Percentiles rank a stretch among this genome's conserved stretches.
Evolutionary conservation across 2,329 filamentous ascomycete species (phyloP).

Genomic region (Cytospora paraplurivora): DNA sequence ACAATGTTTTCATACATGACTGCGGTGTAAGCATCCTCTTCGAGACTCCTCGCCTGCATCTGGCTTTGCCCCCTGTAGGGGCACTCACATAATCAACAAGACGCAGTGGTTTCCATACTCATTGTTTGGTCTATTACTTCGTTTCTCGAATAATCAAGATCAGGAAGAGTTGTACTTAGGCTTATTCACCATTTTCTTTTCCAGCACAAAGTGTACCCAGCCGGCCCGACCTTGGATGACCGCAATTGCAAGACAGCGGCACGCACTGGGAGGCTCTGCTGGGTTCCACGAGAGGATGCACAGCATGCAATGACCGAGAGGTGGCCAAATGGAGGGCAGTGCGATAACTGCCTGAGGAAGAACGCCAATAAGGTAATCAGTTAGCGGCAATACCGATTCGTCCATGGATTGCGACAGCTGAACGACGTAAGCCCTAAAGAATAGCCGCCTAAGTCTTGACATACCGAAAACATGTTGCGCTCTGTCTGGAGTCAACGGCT

Average conservation of each 20-base stretch:
- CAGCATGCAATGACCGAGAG: neutral
- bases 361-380: neutral
- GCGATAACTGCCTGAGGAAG: neutral
- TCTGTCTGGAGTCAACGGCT: neutral
- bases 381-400: neutral
- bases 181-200: neutral
- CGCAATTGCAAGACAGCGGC: slow-evolving; percentile 4
- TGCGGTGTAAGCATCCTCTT: slow-evolving; percentile 16
- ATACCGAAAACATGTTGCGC: neutral
- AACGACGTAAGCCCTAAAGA: neutral
- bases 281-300: neutral
- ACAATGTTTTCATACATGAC: neutral
- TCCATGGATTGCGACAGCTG: neutral
- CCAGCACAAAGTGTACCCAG: slow-evolving; percentile 1
- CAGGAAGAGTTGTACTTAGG: neutral
- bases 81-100: neutral
- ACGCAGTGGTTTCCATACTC: neutral
- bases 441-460: too few species aligned
- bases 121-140: neutral
- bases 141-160: neutral
- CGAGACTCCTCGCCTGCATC: too few species aligned
- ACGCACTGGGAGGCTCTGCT: slow-evolving; percentile 1
- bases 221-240: slow-evolving; percentile 5
- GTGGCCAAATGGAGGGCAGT: neutral
- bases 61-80: neutral